Evolutionary conservation across 805 yeast genomes (phyloP).

Genomic region (Candida yuanshanica): DNA sequence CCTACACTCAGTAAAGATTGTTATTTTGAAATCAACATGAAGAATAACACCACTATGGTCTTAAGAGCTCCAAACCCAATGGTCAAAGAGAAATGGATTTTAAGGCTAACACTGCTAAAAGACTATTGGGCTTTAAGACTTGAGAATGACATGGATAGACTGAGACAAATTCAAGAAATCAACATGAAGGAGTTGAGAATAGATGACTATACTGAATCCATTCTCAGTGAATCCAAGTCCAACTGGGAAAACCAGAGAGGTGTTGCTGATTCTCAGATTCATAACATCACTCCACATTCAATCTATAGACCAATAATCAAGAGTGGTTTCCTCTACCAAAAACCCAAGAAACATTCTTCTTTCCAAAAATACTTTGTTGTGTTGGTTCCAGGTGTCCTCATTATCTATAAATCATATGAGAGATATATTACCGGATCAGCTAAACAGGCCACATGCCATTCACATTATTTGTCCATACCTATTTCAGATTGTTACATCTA

Average conservation of each 20-base stretch:
- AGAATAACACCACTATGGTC: slow-evolving; percentile 39
- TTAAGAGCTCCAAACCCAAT: slow-evolving; percentile 49
- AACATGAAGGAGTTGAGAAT: slow-evolving; percentile 46
- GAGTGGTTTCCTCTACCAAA: slow-evolving; percentile 66
- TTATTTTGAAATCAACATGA: slow-evolving; percentile 46
- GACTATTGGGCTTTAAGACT: slow-evolving; percentile 56
- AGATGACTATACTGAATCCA: slow-evolving; percentile 53
- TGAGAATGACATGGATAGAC: slow-evolving; percentile 33
- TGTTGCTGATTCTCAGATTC: slow-evolving; percentile 44
- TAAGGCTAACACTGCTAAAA: slow-evolving; percentile 35
- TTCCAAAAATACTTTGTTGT: slow-evolving; percentile 59
- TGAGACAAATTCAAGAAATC: slow-evolving; percentile 31
- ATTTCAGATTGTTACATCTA: slow-evolving; percentile 67
- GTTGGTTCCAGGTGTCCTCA: slow-evolving; percentile 63
- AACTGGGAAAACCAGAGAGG: slow-evolving; percentile 55
- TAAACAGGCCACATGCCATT: slow-evolving; percentile 43
- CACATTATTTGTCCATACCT: slow-evolving; percentile 53
- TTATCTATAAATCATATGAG: slow-evolving; percentile 47
- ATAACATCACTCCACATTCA: slow-evolving; percentile 52
- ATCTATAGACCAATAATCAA: slow-evolving; percentile 53
- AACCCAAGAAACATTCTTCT: slow-evolving; percentile 60
- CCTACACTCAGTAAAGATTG: slow-evolving; percentile 32
- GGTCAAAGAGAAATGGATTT: slow-evolving; percentile 64
- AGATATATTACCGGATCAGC: slow-evolving; percentile 42
- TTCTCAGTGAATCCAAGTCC: slow-evolving; percentile 37